Base-by-base conservation (phyloP, 371 early-diverging fungal genomes). In the Blastocladiella emersonii region DNA sequence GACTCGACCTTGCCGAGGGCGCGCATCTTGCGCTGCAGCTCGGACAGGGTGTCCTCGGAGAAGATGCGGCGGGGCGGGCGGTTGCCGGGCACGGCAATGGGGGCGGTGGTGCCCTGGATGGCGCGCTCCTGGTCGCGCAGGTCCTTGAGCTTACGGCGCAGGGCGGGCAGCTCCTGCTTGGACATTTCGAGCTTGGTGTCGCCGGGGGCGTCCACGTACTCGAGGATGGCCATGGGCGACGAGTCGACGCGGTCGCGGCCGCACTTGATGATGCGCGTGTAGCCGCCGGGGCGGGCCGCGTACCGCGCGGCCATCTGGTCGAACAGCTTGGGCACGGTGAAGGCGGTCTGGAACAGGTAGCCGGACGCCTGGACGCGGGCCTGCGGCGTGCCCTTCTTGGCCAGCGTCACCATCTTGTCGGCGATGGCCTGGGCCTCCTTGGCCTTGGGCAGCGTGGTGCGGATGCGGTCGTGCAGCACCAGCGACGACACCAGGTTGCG, bases 371-470 rank as follows among this genome's bases (percentile, higher is more conserved):
- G 78, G 56, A 70, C 72, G 65, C 79, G 77, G 56, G 83, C 85
- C 66, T 84, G 78, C 55, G 72, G 71, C 63, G 78, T 78, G 41
- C 85, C 87, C 39, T 77, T 79, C 70, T 90, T 90, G 68, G 83
- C 87, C 60, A 87, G 75, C 25, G 88, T 87, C 53, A 90, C 82
- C 83, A 90, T 87, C 72, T 85, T 77, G 71, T 97, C 95, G 32
- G 88, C 93, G 60, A 86, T 72, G 49, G 87, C 84, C 72, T 88
- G 79, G 51, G 95, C 73, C 70, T 90, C 90, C 73, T 91, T 93
- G 34, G 97, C 98, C 71, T 94, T 93, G 19, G 96, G 86, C 36
- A 92, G 72, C 0, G 98, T 98, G 5, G 96, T 98, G 71, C 88
- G 85, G 62, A 98, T 90, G 61, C 91, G 82, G 64, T 91, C 97